Base-by-base conservation (phyloP, 306 rosid genomes). In the Cicer judaicum region DNA sequence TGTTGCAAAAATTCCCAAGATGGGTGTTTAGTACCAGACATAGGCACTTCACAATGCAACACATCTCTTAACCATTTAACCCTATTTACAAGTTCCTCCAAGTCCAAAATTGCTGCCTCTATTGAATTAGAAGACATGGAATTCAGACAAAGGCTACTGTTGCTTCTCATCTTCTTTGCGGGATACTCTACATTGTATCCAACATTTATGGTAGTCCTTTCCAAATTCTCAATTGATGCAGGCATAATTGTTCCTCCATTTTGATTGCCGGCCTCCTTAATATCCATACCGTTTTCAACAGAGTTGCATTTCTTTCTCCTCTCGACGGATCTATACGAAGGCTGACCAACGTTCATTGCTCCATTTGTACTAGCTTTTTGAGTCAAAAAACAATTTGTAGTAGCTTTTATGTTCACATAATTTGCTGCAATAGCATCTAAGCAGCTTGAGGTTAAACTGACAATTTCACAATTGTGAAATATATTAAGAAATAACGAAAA, bases 81-180 rank as follows among this genome's bases (percentile, higher is more conserved):
- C 68, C 80, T 78, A 79, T 75, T 83, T 46, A 89, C 75, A 79
- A 93, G 93, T 59, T 89, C 96, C 87, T 91, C 98, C 86, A 93
- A 78, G 63, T 93, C 94, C 83, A 88, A 46, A 62, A 93, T 40
- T 56, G 92, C 82, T 61, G 82, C 89, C 62, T 88, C 98, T 61
- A 82, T 48, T 2, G 88, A 72, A 73, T 83, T 87, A 50, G 86
- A 79, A 54, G 64, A 73, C 83, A 19, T 77, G 53, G 89, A 79
- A 80, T 88, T 86, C 40, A 83, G 72, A 78, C 78, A 59, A 7
- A 85, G 66, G 64, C 66, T 52, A 61, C 18, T 75, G 62, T 81
- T 70, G 8, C 52, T 77, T 72, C 78, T 82, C 84, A 57, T 77
- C 82, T 73, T 82, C 85, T 87, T 84, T 36, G 70, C 44, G 21